These are phyloP conservation scores for Casuarina equisetifolia DNA, from an alignment of 306 rosid species.

Conservation along the genomic window DNA sequence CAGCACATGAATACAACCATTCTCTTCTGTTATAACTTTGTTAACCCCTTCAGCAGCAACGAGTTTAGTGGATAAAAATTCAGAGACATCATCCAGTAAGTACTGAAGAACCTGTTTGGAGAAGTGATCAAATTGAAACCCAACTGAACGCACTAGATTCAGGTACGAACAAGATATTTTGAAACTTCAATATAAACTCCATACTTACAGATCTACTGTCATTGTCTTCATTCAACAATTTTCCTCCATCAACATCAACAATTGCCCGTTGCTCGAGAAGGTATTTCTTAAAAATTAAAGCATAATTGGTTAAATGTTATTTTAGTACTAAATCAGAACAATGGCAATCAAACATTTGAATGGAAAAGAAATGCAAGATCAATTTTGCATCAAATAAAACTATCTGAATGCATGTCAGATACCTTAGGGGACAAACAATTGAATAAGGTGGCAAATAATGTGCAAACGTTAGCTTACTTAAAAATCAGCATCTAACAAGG, in stretches of 20 bases:
- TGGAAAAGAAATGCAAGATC: not conserved
- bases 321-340: slow-evolving; percentile 15
- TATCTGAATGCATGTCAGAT: not conserved
- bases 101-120: slow-evolving; percentile 79
- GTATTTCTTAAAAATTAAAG: slow-evolving; percentile 59
- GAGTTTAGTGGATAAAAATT: slow-evolving; percentile 63
- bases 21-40: slow-evolving; percentile 38
- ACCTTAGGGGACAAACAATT: not conserved
- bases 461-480: not conserved
- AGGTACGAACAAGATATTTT: slow-evolving; percentile 5
- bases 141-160: slow-evolving; percentile 19
- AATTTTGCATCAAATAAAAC: too few relatives aligned
- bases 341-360: slow-evolving; percentile 7
- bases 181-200: slow-evolving; percentile 18
- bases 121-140: slow-evolving; percentile 26
- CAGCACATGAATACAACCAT: slow-evolving; percentile 58
- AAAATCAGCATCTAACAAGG: not conserved
- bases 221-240: slow-evolving; percentile 80
- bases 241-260: slow-evolving; percentile 79
- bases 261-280: slow-evolving; percentile 87
- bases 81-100: slow-evolving; percentile 83
- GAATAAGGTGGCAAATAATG: not conserved
- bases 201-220: slow-evolving; percentile 90
- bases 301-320: slow-evolving; percentile 4
- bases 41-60: slow-evolving; percentile 43